Percentiles rank a stretch among this genome's conserved stretches.
Evolutionary conservation across 306 rosid genomes (phyloP).

Genomic region (Dalbergia cultrata): DNA sequence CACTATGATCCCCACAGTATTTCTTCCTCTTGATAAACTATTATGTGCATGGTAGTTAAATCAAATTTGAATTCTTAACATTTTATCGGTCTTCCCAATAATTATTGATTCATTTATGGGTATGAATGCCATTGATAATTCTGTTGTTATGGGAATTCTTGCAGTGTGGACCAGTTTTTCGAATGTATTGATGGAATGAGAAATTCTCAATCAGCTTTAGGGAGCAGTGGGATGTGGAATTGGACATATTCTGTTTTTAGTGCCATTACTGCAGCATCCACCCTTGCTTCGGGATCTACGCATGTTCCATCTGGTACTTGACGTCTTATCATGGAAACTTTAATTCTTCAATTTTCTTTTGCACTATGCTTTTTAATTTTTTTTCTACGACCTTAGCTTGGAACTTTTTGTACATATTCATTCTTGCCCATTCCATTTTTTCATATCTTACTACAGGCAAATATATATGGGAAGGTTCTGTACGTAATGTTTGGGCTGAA

Average conservation of each 20-base stretch:
- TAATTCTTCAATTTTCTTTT: conserved; percentile 20
- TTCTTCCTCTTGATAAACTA: conserved; percentile 31
- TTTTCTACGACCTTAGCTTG: conserved; percentile 6
- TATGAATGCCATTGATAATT: conserved; percentile 37
- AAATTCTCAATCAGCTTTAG: conserved; percentile 85
- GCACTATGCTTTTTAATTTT: conserved; percentile 4
- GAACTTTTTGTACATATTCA: conserved; percentile 7
- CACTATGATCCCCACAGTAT: conserved; percentile 18
- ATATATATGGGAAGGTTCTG: conserved; percentile 27
- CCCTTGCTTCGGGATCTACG: conserved; percentile 95
- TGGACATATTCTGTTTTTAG: conserved; percentile 94
- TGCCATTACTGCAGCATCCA: conserved; percentile 96
- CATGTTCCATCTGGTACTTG: conserved; percentile 75
- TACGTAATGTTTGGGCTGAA: conserved; percentile 16
- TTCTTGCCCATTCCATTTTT: conserved; percentile 37
- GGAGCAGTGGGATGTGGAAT: conserved; percentile 96
- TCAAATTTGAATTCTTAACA: conserved; percentile 22
- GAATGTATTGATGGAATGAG: conserved; percentile 98
- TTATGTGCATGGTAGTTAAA: conserved; percentile 34
- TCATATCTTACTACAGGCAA: conserved; percentile 19
- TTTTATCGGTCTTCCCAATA: conserved; percentile 5
- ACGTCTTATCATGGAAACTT: conserved; percentile 36
- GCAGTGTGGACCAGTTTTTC: conserved; percentile 97
- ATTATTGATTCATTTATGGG: conserved; percentile 25
- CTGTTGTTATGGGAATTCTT: conserved; percentile 52